These are phyloP conservation scores for Salisapilia sapeloensis DNA, from an alignment of 352 stramenopile genomes.

Conservation along the genomic window DNA sequence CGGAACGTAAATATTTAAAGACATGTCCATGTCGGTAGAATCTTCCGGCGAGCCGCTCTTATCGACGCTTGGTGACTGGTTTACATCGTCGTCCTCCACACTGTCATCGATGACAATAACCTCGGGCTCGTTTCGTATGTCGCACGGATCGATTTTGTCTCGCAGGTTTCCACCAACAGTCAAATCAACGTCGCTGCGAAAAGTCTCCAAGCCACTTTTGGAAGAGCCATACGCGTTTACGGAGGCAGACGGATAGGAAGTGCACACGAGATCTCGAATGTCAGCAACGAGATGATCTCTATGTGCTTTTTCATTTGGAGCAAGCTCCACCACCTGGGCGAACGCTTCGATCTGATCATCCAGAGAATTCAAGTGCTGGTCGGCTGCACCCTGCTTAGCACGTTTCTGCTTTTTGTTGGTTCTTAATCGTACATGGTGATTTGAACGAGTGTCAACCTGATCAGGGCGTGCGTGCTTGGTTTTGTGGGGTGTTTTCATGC, in stretches of 20 bases:
- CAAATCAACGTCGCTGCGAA: conserved; percentile 59
- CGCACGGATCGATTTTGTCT: too few species aligned
- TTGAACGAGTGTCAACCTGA: too few species aligned
- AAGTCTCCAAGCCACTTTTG: conserved; percentile 48
- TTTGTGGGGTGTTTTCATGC: too few species aligned
- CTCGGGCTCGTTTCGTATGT: too few species aligned
- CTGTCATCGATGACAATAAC: conserved; percentile 4
- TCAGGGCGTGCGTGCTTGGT: too few species aligned
- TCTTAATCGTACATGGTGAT: too few species aligned
- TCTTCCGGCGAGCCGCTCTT: not conserved
- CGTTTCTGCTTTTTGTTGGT: too few species aligned
- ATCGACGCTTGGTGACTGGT: not conserved
- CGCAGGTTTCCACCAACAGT: conserved; percentile 54
- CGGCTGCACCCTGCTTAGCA: too few species aligned
- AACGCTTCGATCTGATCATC: conserved; percentile 26
- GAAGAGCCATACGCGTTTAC: conserved; percentile 59
- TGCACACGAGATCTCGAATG: conserved; percentile 17
- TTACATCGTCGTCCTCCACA: conserved; percentile 1
- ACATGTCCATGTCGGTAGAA: too few species aligned
- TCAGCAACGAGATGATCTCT: conserved; percentile 22
- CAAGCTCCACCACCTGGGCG: conserved; percentile 22
- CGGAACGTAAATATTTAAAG: conserved; percentile 16
- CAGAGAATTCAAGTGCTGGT: conserved; percentile 12
- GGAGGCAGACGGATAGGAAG: conserved; percentile 16
- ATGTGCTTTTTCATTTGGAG: conserved; percentile 15